phyloP scores from a whole-genome alignment of 2,329 filamentous ascomycete species.

The Pseudogymnoascus sp. region DNA sequence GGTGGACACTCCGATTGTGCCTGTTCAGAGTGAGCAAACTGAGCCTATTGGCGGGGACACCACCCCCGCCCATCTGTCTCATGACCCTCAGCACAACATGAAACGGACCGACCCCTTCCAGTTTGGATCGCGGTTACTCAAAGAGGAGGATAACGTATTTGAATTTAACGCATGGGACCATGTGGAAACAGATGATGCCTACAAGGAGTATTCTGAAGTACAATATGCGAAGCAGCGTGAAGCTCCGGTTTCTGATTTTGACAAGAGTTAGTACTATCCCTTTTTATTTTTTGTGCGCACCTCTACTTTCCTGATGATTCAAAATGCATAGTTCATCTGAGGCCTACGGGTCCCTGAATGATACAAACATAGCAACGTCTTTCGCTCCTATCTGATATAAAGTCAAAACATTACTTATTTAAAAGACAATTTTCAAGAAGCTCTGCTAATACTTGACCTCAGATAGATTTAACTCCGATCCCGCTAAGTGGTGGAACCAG shows the following conservation, averaged over 20 bases:
- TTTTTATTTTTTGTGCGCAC: conserved; percentile 9
- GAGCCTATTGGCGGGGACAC: neutral
- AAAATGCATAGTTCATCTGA: conserved; percentile 66
- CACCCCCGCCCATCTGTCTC: conserved; percentile 22
- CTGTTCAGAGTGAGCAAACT: neutral
- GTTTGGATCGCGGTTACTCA: conserved; percentile 82
- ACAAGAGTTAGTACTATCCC: conserved; percentile 56
- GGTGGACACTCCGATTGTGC: neutral
- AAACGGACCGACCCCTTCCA: conserved; percentile 91
- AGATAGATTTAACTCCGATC: conserved; percentile 80
- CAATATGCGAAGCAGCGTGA: conserved; percentile 81
- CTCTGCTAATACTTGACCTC: conserved; percentile 33
- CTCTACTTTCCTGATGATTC: conserved; percentile 41
- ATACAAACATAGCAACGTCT: conserved; percentile 48
- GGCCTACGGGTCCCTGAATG: conserved; percentile 45
- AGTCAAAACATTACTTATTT: conserved; percentile 9
- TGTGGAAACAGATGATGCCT: conserved; percentile 83
- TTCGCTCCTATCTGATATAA: conserved; percentile 65
- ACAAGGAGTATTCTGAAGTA: conserved; percentile 74
- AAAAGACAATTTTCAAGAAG: conserved; percentile 8
- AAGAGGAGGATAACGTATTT: conserved; percentile 81
- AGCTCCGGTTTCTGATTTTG: conserved; percentile 84
- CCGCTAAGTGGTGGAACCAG: conserved; percentile 94
- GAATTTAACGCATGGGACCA: conserved; percentile 99
- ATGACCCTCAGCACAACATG: conserved; percentile 51